Base-by-base conservation (phyloP, 805 yeast genomes). In the Wickerhamomyces rabaulensis region DNA sequence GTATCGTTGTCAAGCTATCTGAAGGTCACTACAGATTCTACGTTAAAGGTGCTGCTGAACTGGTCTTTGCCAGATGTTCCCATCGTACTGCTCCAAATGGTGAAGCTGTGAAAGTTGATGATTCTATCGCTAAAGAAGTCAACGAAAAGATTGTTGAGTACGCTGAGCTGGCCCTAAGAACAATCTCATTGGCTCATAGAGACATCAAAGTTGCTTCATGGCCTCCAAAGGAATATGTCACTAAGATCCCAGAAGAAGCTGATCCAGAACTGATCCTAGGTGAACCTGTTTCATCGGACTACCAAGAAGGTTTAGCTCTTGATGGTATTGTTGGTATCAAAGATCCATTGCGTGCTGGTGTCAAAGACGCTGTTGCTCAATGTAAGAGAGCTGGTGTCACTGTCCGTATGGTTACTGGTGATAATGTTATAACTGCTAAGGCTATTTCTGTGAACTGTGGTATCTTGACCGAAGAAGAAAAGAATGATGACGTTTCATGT, bases 331-430 rank as follows among this genome's bases (percentile, higher is more conserved):
- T 91, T 37, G 99, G 98, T 52, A 88, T 94, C 58, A 92, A 89
- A 69, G 99, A 94, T 68, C 99, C 99, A 0, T 73, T 94, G 49
- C 82, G 97, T 57, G 78, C 76, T 6, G 97, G 97, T 52, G 98
- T 94, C 9, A 75, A 80, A n/a, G 82, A 84, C 39, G 96, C 99
- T 1, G 96, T 94, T 25, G 71, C 74, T 36, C 84, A 85, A 60
- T 94, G 99, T 69, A 82, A 80, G 55, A 71, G 71, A 29, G 98
- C 99, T 1, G 98, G 99, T 48, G 98, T 94, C 21, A 78, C 85
- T 21, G 98, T 94, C 17, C 77, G 97, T 55, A 94, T 94, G 99
- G 97, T 94, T 40, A 94, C 99, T 19, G 99, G 99, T 65, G 99
- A 94, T 65, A 92, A 92, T 61, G 64, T 92, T 47, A 68, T 81